Base-by-base conservation (phyloP, 176 grass and related monocot species). In the Oryza glumipatula region DNA sequence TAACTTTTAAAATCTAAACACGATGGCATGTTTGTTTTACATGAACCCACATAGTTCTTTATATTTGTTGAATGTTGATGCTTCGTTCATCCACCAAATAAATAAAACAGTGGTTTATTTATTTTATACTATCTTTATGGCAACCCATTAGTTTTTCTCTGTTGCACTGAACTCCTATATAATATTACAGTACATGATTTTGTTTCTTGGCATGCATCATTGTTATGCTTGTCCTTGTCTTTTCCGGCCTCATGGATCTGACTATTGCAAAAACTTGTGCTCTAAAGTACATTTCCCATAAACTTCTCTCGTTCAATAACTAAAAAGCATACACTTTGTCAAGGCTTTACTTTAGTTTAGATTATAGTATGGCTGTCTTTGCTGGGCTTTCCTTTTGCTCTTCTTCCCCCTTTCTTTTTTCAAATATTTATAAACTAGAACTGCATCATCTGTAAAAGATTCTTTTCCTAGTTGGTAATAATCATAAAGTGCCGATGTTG, bases 391-490 rank as follows among this genome's bases (percentile, higher is more conserved):
- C 14, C 35, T 71, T 54, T n/a, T 43, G 49, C 26, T 47, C 23
- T 76, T 52, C 56, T 60, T 2, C 28, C 28, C 6, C 9, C 11
- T 22, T 60, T 56, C n/a, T 4, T 60, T 60, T 60, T 60, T n/a
- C 7, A n/a, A 60, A 60, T 60, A 22, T 7, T 60, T 60, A 60
- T 60, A 60, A 60, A 60, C 19, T 22, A 3, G 9, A 60, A 60
- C 56, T n/a, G 1, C 52, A 17, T 16, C 65, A 72, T 82, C 16
- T 70, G 60, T 21, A 28, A 76, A 79, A 69, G 63, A 22, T 19
- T 13, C 15, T 90, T 90, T 91, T 83, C 44, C 54, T 84, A 13
- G 45, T 78, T 75, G 16, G 77, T 66, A 33, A 66, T 56, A 56
- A 67, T 83, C 45, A 45, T 60, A 54, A 44, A 63, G 43, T 21